These are phyloP conservation scores for Microdochium trichocladiopsis DNA, from an alignment of 2,329 filamentous ascomycete species.

Conservation along the genomic window DNA sequence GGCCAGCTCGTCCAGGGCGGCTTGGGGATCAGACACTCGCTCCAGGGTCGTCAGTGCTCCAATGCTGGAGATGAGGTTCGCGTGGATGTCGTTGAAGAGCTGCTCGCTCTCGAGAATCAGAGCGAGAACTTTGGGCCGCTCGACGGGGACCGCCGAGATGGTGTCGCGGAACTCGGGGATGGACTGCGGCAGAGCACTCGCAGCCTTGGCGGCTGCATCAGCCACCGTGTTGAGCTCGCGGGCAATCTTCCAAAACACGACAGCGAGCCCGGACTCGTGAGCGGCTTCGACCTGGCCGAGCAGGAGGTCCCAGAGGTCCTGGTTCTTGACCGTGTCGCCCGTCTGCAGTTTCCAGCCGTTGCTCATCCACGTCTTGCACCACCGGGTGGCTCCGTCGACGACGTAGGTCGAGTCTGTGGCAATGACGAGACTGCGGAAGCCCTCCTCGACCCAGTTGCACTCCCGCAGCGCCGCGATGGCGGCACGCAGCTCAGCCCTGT, in stretches of 20 bases:
- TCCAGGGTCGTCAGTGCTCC: slow-evolving; percentile 4
- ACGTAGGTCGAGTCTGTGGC: slow-evolving; percentile 46
- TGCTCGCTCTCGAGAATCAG: background rate
- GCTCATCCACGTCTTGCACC: slow-evolving; percentile 30
- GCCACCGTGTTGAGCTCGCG: slow-evolving; percentile 30
- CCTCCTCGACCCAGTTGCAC: slow-evolving; percentile 31
- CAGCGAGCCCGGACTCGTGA: slow-evolving; percentile 15
- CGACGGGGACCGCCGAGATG: background rate
- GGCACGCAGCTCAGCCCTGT: slow-evolving; percentile 45
- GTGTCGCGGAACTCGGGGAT: background rate
- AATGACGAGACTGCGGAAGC: slow-evolving; percentile 34
- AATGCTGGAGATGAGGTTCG: background rate
- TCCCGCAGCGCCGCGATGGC: slow-evolving; percentile 38
- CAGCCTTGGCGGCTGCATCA: slow-evolving; percentile 15
- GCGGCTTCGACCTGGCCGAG: slow-evolving; percentile 26
- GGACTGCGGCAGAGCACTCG: background rate
- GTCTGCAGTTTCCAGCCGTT: slow-evolving; percentile 33
- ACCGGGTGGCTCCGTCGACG: slow-evolving; percentile 33
- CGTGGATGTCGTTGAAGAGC: background rate
- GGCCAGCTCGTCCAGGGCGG: slow-evolving; percentile 7
- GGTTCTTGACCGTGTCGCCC: slow-evolving; percentile 32
- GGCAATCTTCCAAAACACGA: slow-evolving; percentile 39
- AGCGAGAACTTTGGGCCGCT: background rate
- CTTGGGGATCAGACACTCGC: slow-evolving; percentile 4
- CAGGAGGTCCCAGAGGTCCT: slow-evolving; percentile 42